These are phyloP conservation scores for Lentinula boryana DNA, from an alignment of 768 basidiomycete genomes.

Conservation along the genomic window DNA sequence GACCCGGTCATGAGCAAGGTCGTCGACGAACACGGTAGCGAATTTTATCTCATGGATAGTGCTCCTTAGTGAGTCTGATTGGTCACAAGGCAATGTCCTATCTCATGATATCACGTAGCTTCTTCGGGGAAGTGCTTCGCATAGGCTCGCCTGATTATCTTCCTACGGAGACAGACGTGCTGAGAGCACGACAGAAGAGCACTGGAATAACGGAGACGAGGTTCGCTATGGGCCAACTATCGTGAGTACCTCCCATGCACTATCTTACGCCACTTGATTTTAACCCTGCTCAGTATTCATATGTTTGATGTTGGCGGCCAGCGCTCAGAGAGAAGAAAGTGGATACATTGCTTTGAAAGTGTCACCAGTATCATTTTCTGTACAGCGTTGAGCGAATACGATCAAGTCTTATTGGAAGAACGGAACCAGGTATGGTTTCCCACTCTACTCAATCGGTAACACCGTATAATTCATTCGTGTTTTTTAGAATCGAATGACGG, in stretches of 20 bases:
- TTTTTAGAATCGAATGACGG: slow-evolving; percentile 66
- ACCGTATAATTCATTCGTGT: background rate
- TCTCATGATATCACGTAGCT: slow-evolving; percentile 37
- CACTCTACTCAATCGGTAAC: slow-evolving; percentile 3
- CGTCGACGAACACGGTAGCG: slow-evolving; percentile 53
- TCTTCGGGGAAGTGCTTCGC: slow-evolving; percentile 80
- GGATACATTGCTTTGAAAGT: slow-evolving; percentile 51
- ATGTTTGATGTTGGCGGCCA: slow-evolving; percentile 76
- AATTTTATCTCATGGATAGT: slow-evolving; percentile 95
- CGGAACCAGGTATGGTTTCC: slow-evolving; percentile 49
- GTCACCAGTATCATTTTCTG: slow-evolving; percentile 71
- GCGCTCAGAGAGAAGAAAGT: slow-evolving; percentile 40
- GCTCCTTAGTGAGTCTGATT: slow-evolving; percentile 67
- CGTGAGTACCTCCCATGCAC: slow-evolving; percentile 29
- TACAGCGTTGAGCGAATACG: slow-evolving; percentile 68
- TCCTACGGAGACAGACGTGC: slow-evolving; percentile 81
- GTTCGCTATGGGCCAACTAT: slow-evolving; percentile 63
- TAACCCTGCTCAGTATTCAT: slow-evolving; percentile 31
- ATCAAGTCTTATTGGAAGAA: slow-evolving; percentile 65
- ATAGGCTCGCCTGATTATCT: slow-evolving; percentile 79
- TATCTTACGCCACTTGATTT: background rate
- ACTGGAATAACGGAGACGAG: slow-evolving; percentile 88
- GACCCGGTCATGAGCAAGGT: slow-evolving; percentile 40
- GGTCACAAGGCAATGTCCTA: background rate
- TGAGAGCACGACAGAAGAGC: slow-evolving; percentile 85